These are phyloP conservation scores for Fusarium citri DNA, from an alignment of 2,329 filamentous ascomycete genomes.

Conservation along the genomic window DNA sequence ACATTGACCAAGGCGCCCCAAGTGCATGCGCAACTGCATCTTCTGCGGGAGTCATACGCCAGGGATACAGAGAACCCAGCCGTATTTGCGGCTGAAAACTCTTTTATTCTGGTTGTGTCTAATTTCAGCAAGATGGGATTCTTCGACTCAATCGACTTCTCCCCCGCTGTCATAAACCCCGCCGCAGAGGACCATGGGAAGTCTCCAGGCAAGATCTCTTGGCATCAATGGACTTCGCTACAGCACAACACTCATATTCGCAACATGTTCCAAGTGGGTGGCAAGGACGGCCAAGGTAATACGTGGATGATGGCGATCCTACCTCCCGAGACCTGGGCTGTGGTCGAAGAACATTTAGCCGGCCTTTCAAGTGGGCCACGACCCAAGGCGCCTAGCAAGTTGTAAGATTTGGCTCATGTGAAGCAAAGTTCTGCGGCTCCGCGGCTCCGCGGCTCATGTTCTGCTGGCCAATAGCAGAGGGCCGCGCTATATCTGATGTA, in stretches of 20 bases:
- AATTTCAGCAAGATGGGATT: conserved; percentile 11
- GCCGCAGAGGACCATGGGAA: not conserved
- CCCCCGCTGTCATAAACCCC: not conserved
- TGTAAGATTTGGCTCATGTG: conserved; percentile 2
- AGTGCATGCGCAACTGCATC: conserved; percentile 1
- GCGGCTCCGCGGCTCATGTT: not conserved
- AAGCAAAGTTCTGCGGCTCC: conserved; percentile 4
- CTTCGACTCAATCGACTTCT: conserved; percentile 11
- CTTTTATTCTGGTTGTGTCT: conserved; percentile 1
- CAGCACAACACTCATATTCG: conserved; percentile 3
- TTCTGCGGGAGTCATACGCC: not conserved
- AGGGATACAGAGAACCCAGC: conserved; percentile 1
- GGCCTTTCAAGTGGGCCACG: not conserved
- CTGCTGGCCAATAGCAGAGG: not conserved
- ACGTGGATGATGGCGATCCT: conserved; percentile 16
- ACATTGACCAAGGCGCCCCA: not conserved
- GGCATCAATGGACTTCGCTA: conserved; percentile 9
- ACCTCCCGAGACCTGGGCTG: not conserved
- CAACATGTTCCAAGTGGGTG: conserved; percentile 17
- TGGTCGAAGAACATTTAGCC: conserved; percentile 11
- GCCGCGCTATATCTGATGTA: not conserved
- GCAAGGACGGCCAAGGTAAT: conserved; percentile 1
- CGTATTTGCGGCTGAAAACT: not conserved
- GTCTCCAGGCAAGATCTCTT: conserved; percentile 1
- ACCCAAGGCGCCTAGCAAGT: not conserved